phyloP scores from a whole-genome alignment of 1,139 yeast species.

The Suhomyces choctaworum region DNA sequence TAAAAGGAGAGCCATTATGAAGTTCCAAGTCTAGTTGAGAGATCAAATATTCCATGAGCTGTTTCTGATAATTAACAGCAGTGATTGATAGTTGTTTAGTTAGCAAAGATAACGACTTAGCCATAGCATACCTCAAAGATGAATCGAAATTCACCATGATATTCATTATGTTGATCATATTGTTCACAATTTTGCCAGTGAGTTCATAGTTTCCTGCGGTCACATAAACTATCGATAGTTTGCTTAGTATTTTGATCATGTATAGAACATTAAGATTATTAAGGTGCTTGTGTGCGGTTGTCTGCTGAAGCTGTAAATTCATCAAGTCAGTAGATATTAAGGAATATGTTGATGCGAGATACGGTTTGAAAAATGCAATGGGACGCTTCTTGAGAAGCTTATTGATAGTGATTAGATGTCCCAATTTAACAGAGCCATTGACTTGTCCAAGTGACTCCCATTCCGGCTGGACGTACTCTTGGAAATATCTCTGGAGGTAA shows the following conservation, averaged over 20 bases:
- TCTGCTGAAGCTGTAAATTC: conserved; percentile 11
- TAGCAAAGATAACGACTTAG: conserved; percentile 35
- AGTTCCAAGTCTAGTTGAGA: conserved; percentile 23
- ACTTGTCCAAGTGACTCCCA: conserved; percentile 20
- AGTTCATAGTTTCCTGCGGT: conserved; percentile 16
- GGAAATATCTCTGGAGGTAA: conserved; percentile 24
- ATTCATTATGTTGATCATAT: conserved; percentile 30
- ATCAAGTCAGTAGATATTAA: conserved; percentile 17
- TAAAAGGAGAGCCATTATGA: conserved; percentile 4
- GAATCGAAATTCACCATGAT: conserved; percentile 31
- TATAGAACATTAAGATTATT: conserved; percentile 30
- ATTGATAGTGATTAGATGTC: conserved; percentile 41
- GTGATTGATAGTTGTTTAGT: conserved; percentile 20
- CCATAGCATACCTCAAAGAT: conserved; percentile 36
- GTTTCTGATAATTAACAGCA: conserved; percentile 40
- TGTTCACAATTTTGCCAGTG: conserved; percentile 30
- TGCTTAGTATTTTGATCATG: conserved; percentile 37
- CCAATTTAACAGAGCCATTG: conserved; percentile 26
- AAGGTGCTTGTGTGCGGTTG: conserved; percentile 10
- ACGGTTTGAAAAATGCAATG: conserved; percentile 12
- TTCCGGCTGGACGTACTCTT: conserved; percentile 10
- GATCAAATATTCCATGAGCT: conserved; percentile 30
- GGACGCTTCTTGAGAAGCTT: conserved; percentile 34
- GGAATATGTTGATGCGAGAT: conserved; percentile 18
- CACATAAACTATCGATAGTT: conserved; percentile 26